Evolutionary conservation across 1,139 yeast genomes (phyloP).

Genomic region (Magnusiomyces sp.): DNA sequence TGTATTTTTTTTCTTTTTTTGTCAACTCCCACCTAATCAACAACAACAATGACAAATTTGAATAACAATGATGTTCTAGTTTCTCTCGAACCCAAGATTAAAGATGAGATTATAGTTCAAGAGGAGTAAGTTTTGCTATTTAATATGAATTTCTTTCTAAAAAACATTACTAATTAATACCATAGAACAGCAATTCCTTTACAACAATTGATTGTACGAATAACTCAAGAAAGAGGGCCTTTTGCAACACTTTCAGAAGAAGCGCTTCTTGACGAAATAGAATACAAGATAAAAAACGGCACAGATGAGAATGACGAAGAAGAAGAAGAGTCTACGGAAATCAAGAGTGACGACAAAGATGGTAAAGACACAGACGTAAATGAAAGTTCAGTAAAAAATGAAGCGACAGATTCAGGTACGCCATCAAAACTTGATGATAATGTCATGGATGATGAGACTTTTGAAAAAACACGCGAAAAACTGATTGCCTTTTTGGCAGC

Average conservation of each 20-base stretch:
- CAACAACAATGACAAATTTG: not conserved
- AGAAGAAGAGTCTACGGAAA: constrained; percentile 8
- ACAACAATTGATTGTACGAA: constrained; percentile 38
- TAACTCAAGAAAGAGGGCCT: constrained; percentile 41
- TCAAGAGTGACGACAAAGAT: constrained; percentile 7
- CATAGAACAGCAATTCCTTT: constrained; percentile 25
- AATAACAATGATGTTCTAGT: constrained; percentile 10
- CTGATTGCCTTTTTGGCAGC: constrained; percentile 44
- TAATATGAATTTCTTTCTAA: not conserved
- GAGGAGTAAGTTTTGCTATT: constrained; percentile 8
- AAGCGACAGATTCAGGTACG: no score
- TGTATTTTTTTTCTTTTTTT: no score
- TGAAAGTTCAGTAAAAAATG: constrained; percentile 3
- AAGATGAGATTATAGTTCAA: constrained; percentile 10
- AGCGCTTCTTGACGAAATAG: constrained; percentile 41
- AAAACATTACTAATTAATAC: not conserved
- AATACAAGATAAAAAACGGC: constrained; percentile 12
- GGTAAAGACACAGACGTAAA: constrained; percentile 2
- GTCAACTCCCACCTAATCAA: not conserved
- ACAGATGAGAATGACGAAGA: constrained; percentile 13
- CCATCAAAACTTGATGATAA: no score
- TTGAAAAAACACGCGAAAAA: constrained; percentile 48
- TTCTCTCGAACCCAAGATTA: constrained; percentile 10
- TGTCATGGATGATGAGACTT: constrained; percentile 37
- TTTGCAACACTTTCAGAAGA: constrained; percentile 49